Evolutionary conservation across 148 eudicot genomes (phyloP), one percentile per base, ranked within the genome.

Genomic region (Rhododendron vialii): DNA sequence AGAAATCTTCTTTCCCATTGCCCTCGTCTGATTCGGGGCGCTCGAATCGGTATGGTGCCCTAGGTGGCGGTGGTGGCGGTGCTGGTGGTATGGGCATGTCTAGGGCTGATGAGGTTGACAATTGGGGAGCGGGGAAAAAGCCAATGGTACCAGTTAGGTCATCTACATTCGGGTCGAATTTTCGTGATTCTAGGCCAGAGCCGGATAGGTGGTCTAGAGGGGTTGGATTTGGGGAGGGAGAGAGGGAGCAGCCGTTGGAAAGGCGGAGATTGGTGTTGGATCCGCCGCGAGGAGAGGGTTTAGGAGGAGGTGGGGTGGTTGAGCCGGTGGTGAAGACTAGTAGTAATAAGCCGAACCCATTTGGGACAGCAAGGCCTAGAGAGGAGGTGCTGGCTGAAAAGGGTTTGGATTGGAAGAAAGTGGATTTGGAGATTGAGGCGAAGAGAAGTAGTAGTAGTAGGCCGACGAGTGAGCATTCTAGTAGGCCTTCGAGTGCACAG

Each of bases 341-440:
- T 71, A 63, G 86, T 7, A 89, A 80, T 59, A 96, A 92, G 90
- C 89, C 93, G 0, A 96, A 89, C 81, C 99, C 99, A 2, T 96
- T 97, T 84, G 99, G 98, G 80, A 94, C 88, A 5, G 99, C 99
- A 0, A 89, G 99, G 95, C 99, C 98, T 0, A 92, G 99, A 86
- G 99, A 95, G 87, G 95, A 95, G 81, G 92, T 95, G 76, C 86
- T 94, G 92, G 90, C 96, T 3, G 99, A 92, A 85, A 95, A 95
- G 88, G 99, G 98, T 22, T 81, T 94, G 90, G 98, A 95, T 88
- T 95, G 95, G 94, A 95, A 92, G 95, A 96, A 96, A 73, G 30
- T 90, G 90, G 99, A 95, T 76, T 75, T 55, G 80, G 98, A 95
- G 18, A 89, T 93, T 51, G 98, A 94, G 85, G 93, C 85, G 47